These are phyloP conservation scores for Grosmannia penicillata DNA, from an alignment of 2,329 filamentous ascomycete genomes.

Conservation along the genomic window DNA sequence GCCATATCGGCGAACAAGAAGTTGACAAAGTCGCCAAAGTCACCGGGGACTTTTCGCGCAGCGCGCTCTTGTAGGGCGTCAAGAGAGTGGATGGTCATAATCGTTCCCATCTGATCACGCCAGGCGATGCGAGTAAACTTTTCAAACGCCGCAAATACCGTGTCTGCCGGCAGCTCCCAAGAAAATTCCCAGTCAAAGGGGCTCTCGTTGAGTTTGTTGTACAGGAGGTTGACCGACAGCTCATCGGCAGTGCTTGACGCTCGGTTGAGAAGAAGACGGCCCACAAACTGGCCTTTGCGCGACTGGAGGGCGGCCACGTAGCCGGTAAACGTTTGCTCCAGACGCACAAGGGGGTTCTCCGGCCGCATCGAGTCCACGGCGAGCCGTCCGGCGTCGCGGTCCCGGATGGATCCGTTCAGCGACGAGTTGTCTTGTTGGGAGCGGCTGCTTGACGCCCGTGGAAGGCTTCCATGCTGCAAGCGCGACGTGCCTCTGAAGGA, in stretches of 20 bases:
- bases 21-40: constrained; percentile 57
- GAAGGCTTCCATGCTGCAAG: constrained; percentile 4
- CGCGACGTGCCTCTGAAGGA: constrained; percentile 5
- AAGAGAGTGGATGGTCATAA: constrained; percentile 59
- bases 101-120: constrained; percentile 74
- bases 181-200: constrained; percentile 65
- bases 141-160: constrained; percentile 83
- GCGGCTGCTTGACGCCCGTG: constrained; percentile 1
- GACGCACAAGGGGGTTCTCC: constrained; percentile 51
- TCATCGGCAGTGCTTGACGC: constrained; percentile 48
- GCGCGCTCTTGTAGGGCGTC: constrained; percentile 58
- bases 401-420: constrained; percentile 38
- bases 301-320: constrained; percentile 72
- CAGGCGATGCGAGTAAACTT: constrained; percentile 83
- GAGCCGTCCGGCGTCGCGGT: constrained; percentile 25
- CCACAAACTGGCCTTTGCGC: constrained; percentile 76
- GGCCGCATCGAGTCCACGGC: constrained; percentile 35
- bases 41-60: constrained; percentile 52
- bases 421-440: constrained; percentile 21
- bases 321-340: constrained; percentile 75
- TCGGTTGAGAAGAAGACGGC: constrained; percentile 58
- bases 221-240: constrained; percentile 72
- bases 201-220: constrained; percentile 75
- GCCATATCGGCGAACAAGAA: constrained; percentile 51
- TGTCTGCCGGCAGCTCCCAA: constrained; percentile 63